Percentiles rank a stretch among this genome's conserved stretches.
Conservation (phyloP, 1,139 yeast species). For the Taphrina flavorubra region DNA sequence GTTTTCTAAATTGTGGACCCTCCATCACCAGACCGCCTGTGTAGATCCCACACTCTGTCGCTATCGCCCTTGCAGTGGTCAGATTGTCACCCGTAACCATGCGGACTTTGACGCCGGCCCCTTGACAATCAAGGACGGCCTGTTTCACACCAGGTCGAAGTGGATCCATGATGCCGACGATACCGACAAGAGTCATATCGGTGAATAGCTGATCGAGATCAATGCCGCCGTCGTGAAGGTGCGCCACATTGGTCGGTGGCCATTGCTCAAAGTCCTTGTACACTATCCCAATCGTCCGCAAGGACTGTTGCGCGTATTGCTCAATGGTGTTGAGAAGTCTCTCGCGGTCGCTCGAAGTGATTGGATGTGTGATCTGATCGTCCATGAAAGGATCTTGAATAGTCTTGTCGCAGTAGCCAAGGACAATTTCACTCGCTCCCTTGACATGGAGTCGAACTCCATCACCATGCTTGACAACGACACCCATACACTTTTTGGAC, state of each 20-base stretch:
- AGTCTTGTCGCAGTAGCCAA: slow-evolving; percentile 60
- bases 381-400: slow-evolving; percentile 46
- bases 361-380: slow-evolving; percentile 52
- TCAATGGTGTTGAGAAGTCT: slow-evolving; percentile 59
- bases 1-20: slow-evolving; percentile 83
- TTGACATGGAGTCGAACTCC: slow-evolving; percentile 70
- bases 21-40: slow-evolving; percentile 75
- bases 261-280: slow-evolving; percentile 74
- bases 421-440: slow-evolving; percentile 93
- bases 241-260: slow-evolving; percentile 65
- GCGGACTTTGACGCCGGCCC: slow-evolving; percentile 91
- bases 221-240: slow-evolving; percentile 47
- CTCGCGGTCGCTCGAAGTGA: slow-evolving; percentile 47
- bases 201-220: slow-evolving; percentile 46
- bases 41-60: slow-evolving; percentile 81
- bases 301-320: slow-evolving; percentile 72
- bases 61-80: slow-evolving; percentile 87
- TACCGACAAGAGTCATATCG: slow-evolving; percentile 56
- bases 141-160: slow-evolving; percentile 86
- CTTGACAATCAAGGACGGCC: slow-evolving; percentile 82
- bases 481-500: slow-evolving; percentile 88
- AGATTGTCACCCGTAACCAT: slow-evolving; percentile 98
- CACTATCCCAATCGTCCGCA: slow-evolving; percentile 83
- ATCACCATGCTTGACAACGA: slow-evolving; percentile 60
- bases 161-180: slow-evolving; percentile 95